phyloP scores from a whole-genome alignment of 176 grass and related monocot species.

The Avena sativa region DNA sequence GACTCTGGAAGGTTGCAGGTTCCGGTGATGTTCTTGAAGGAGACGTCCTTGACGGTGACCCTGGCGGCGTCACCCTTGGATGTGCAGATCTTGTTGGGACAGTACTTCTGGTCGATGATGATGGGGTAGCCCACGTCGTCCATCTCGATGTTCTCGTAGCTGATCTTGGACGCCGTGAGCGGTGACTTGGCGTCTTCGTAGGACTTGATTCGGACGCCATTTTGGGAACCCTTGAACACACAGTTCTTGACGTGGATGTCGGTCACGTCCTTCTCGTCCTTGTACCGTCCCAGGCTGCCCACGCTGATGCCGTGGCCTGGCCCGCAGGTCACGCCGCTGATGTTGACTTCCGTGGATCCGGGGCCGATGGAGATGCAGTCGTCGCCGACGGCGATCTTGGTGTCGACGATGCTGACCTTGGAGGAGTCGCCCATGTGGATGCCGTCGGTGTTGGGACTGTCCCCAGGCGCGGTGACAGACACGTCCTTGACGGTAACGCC shows the following conservation, averaged over 20 bases:
- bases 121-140: conserved; percentile 35
- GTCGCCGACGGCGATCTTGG: conserved; percentile 59
- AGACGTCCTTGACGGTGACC: conserved; percentile 58
- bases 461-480: neutral
- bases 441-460: conserved; percentile 31
- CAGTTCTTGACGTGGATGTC: conserved; percentile 67
- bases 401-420: conserved; percentile 52
- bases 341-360: conserved; percentile 31
- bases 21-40: conserved; percentile 63
- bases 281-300: conserved; percentile 67
- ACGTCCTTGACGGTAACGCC: conserved; percentile 50
- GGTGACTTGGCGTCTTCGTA: conserved; percentile 48
- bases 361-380: conserved; percentile 78
- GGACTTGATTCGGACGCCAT: conserved; percentile 72
- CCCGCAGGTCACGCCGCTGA: conserved; percentile 64
- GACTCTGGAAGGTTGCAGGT: conserved; percentile 53
- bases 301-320: conserved; percentile 80
- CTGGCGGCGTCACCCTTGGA: conserved; percentile 37
- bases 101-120: conserved; percentile 84
- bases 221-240: conserved; percentile 46
- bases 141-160: conserved; percentile 68
- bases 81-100: conserved; percentile 62
- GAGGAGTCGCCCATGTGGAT: conserved; percentile 53
- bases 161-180: conserved; percentile 38
- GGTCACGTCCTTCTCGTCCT: conserved; percentile 68